Conservation (phyloP, 192 early-diverging fungal genomes). For the Dissophora ornata region DNA sequence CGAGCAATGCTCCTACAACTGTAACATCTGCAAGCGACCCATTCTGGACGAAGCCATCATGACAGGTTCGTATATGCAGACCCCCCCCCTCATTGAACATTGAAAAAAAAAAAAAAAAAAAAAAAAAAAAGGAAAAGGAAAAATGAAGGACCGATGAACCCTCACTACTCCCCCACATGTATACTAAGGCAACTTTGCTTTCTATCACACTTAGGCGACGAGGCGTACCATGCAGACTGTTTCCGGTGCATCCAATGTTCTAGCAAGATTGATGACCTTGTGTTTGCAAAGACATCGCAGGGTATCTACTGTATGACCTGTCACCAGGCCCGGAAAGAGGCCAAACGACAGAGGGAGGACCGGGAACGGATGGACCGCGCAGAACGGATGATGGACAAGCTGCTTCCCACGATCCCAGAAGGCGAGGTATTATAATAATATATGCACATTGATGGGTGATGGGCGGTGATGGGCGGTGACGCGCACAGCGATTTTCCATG, state of each 20-base stretch:
- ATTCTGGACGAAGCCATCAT: constrained; percentile 89
- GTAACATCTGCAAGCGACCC: constrained; percentile 74
- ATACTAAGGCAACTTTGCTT: background rate
- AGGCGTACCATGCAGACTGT: constrained; percentile 84
- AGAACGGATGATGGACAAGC: constrained; percentile 40
- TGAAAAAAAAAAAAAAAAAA: background rate
- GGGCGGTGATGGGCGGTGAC: too few relatives aligned
- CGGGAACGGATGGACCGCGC: constrained; percentile 41
- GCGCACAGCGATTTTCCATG: too few relatives aligned
- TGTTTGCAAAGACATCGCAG: constrained; percentile 84
- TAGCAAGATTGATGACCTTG: constrained; percentile 78
- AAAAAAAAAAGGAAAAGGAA: too few relatives aligned
- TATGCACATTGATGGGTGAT: background rate
- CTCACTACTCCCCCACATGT: too few relatives aligned
- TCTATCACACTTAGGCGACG: constrained; percentile 65
- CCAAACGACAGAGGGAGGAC: constrained; percentile 68
- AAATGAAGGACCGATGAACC: too few relatives aligned
- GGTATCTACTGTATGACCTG: constrained; percentile 82
- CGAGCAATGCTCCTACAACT: constrained; percentile 83
- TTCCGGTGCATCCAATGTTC: constrained; percentile 82
- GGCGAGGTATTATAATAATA: constrained; percentile 31
- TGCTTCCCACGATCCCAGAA: constrained; percentile 45
- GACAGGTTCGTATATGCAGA: too few relatives aligned
- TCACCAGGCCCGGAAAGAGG: constrained; percentile 73
- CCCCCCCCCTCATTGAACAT: too few relatives aligned